Conservation (phyloP, 2,329 filamentous ascomycete species). For the Hypoxylon sp. region DNA sequence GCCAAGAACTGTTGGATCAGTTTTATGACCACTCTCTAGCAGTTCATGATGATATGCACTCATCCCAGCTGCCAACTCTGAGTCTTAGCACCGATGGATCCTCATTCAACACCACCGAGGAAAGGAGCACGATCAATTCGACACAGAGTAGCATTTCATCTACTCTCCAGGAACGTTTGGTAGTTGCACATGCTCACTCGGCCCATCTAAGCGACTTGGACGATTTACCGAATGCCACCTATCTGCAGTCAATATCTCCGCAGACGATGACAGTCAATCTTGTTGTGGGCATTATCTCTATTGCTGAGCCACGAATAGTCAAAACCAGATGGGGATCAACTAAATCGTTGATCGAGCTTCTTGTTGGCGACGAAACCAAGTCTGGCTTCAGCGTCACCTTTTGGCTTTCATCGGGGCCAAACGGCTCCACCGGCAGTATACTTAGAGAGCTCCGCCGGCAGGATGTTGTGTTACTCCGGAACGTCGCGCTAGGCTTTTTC, state of each 20-base stretch:
- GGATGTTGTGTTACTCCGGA: conserved; percentile 81
- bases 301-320: conserved; percentile 72
- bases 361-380: conserved; percentile 86
- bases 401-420: conserved; percentile 67
- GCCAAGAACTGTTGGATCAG: conserved; percentile 58
- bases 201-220: conserved; percentile 69
- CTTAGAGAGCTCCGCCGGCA: conserved; percentile 65
- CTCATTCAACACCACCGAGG: conserved; percentile 51
- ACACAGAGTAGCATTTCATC: conserved; percentile 39
- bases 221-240: conserved; percentile 72
- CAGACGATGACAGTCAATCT: conserved; percentile 85
- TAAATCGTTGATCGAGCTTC: conserved; percentile 75
- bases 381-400: conserved; percentile 84
- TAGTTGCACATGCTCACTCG: conserved; percentile 41
- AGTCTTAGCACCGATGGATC: conserved; percentile 44
- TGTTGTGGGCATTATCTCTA: conserved; percentile 79
- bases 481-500: conserved; percentile 81
- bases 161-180: conserved; percentile 34
- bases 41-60: conserved; percentile 70
- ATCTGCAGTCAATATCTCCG: conserved; percentile 73
- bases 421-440: conserved; percentile 28
- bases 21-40: conserved; percentile 84
- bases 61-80: conserved; percentile 62
- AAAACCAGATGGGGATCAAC: conserved; percentile 69
- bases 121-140: conserved; percentile 45